Conservation (phyloP, 2,329 filamentous ascomycete species). For the Colletotrichum sp. region DNA sequence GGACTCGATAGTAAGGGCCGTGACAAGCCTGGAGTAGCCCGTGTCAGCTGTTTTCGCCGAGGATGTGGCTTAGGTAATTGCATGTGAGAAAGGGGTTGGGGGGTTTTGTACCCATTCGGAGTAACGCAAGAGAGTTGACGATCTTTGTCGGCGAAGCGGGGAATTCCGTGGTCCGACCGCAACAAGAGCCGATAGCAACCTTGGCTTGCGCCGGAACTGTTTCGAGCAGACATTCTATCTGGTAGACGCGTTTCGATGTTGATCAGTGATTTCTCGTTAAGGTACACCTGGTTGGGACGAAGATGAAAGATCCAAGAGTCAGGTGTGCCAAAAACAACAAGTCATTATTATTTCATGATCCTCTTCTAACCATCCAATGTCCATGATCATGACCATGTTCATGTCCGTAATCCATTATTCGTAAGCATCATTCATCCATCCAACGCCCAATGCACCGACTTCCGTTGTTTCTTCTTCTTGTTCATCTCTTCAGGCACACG, state of each 20-base stretch:
- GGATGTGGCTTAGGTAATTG: constrained; percentile 14
- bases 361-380: not conserved
- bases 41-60: constrained; percentile 5
- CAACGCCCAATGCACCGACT: constrained; percentile 19
- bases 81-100: constrained; percentile 10
- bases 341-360: not conserved
- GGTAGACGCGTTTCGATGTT: not conserved
- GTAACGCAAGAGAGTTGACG: not conserved
- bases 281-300: not conserved
- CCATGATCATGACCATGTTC: not conserved
- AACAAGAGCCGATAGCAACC: not conserved
- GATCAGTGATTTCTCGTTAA: not conserved
- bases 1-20: not conserved
- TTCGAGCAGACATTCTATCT: not conserved
- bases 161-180: not conserved
- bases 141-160: not conserved
- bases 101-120: not conserved
- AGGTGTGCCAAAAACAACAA: not conserved
- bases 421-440: not conserved
- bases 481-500: not conserved
- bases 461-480: not conserved
- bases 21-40: not conserved
- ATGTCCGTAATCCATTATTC: not conserved
- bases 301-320: not conserved
- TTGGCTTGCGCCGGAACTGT: not conserved